Evolutionary conservation across 257 asterid genomes (phyloP).

Genomic region (Nyctanthes arbortristis): DNA sequence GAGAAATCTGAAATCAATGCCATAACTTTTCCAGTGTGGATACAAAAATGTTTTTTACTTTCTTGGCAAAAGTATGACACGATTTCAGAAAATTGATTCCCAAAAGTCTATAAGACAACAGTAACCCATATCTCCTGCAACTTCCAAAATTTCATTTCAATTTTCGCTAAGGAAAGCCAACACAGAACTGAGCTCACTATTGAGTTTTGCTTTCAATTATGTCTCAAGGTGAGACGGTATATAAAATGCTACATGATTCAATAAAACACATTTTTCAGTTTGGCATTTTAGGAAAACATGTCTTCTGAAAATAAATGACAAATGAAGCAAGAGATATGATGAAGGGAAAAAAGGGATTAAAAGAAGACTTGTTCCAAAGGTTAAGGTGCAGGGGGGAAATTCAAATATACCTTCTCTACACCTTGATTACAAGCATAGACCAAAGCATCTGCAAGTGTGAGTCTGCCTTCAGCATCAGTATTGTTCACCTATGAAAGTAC

Average conservation of each 20-base stretch:
- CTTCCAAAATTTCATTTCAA: neutral
- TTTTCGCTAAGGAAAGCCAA: no score
- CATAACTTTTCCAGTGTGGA: neutral
- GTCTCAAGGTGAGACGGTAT: neutral
- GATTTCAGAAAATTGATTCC: neutral
- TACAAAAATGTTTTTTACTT: neutral
- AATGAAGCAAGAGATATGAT: neutral
- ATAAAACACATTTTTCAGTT: neutral
- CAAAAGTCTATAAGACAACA: neutral
- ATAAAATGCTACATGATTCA: no score
- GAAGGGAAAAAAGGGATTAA: neutral
- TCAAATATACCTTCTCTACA: slow-evolving; percentile 75
- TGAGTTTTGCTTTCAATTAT: neutral
- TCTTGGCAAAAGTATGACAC: neutral
- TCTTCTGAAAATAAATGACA: no score
- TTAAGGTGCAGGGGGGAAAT: slow-evolving; percentile 6
- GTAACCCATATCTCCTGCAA: neutral
- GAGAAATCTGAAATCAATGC: neutral
- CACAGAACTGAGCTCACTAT: neutral
- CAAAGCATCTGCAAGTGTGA: slow-evolving; percentile 97
- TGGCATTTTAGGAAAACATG: no score
- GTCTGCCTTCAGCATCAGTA: slow-evolving; percentile 99
- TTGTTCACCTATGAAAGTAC: slow-evolving; percentile 67
- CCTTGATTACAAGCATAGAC: slow-evolving; percentile 98
- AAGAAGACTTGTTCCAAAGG: neutral